Evolutionary conservation across 345 rosid genomes (phyloP).

Genomic region (Eutrema heterophyllum): DNA sequence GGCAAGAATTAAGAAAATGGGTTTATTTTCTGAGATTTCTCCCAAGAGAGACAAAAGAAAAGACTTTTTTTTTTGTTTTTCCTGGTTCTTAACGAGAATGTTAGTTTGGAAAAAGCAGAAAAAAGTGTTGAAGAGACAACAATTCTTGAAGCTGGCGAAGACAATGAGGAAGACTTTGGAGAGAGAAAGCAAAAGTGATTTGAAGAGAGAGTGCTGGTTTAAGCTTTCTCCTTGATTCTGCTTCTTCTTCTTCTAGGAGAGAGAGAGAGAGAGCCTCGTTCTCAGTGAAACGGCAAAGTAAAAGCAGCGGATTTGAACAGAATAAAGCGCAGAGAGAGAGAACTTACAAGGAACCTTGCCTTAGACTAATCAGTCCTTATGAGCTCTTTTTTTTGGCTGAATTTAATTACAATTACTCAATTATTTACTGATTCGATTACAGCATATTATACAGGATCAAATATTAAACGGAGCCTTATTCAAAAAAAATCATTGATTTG

Average conservation of each 20-base stretch:
- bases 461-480: background rate
- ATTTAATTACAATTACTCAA: background rate
- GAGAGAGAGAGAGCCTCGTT: conserved; percentile 60
- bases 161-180: conserved; percentile 61
- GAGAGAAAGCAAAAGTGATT: conserved; percentile 22
- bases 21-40: conserved; percentile 24
- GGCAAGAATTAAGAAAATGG: background rate
- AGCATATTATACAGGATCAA: background rate
- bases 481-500: background rate
- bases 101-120: background rate
- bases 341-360: conserved; percentile 12
- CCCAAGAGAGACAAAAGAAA: conserved; percentile 15
- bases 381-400: background rate
- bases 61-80: conserved; percentile 18
- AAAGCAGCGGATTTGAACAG: conserved; percentile 62
- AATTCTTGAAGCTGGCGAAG: conserved; percentile 32
- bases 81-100: background rate
- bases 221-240: conserved; percentile 33
- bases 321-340: conserved; percentile 61
- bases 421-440: background rate
- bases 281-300: conserved; percentile 68
- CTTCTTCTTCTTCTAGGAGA: conserved; percentile 11
- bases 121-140: conserved; percentile 18
- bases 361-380: conserved; percentile 28
- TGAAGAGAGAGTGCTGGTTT: conserved; percentile 29